Evolutionary conservation across 169 alveolate species (phyloP), one percentile per base, ranked within the genome.

Genomic region (Eimeria necatrix): DNA sequence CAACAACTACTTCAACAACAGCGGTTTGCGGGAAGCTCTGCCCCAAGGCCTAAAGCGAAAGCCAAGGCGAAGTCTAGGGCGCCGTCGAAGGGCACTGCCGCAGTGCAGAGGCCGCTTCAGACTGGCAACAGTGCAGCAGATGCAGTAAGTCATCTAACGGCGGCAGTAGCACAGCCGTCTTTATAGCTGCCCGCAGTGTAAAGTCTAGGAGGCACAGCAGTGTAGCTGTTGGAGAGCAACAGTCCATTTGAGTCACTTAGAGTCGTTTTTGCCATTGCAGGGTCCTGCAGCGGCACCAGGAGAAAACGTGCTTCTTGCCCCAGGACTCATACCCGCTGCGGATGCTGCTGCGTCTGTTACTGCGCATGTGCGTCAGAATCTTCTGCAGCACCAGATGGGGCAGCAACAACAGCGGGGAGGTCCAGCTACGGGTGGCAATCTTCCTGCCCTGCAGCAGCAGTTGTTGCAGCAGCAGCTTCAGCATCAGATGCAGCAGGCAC

Each of bases 401-500:
- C 94, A 61, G 51, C 94, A 87, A 14, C 83, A 49, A 26, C 85
- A 68, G 46, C 26, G 85, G 53, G 87, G 91, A 8, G 89, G 53
- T 24, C 68, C 95, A 18, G 89, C 85, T 46, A 68, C 68, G 48
- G 90, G 68, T 16, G 26, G 53, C 48, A 60, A 53, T 22, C 81
- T 56, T 16, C 94, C 88, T 10, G 88, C 94, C 41, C 53, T 68
- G 32, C 85, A 87, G 9, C 87, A 68, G 71, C 94, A 89, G 88
- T 56, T 59, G 70, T 49, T 90, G 85, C 94, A 90, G 90, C 94
- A 74, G 94, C 94, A 90, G 53, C 89, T 90, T 41, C 90, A 68
- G 83, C 89, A 71, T 60, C 94, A 74, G 51, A 53, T 71, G 94
- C 94, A 64, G 94, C 95, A 91, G 49, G 90, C 86, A 7, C 95